Conservation (phyloP, 257 asterid species). For the Solanum habrochaites region DNA sequence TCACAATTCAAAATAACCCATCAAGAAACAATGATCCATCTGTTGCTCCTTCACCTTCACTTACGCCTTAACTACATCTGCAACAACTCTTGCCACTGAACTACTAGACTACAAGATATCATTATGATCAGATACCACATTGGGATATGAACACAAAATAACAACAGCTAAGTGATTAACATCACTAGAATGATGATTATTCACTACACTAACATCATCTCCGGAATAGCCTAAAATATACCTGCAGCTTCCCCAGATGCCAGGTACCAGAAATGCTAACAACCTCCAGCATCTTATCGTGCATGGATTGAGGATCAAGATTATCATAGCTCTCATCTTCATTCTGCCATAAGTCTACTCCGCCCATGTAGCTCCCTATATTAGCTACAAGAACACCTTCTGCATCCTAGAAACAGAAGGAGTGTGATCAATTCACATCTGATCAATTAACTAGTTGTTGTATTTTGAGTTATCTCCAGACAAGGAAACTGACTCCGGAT, state of each 20-base stretch:
- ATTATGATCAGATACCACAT: not conserved
- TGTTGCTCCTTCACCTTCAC: not conserved
- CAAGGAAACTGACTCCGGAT: not conserved
- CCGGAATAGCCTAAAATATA: not conserved
- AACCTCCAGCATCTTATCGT: slow-evolving; percentile 91
- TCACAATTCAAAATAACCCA: not conserved
- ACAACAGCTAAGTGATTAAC: not conserved
- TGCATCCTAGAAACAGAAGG: slow-evolving; percentile 49
- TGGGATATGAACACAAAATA: not conserved
- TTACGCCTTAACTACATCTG: not conserved
- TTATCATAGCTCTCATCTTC: slow-evolving; percentile 84
- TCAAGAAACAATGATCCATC: not conserved
- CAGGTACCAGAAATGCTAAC: slow-evolving; percentile 97
- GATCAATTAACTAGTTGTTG: not conserved
- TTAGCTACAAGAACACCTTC: slow-evolving; percentile 92
- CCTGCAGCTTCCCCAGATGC: slow-evolving; percentile 99
- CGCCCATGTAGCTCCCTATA: slow-evolving; percentile 98
- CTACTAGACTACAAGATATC: not conserved
- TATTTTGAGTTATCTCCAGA: not conserved
- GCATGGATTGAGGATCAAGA: slow-evolving; percentile 98
- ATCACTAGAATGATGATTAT: not conserved
- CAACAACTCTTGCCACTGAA: not conserved
- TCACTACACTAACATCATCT: not conserved
- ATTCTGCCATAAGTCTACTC: slow-evolving; percentile 98
- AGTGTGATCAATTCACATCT: not conserved